Base-by-base conservation (phyloP, 345 rosid species). In the Gossypium rotundifolium region DNA sequence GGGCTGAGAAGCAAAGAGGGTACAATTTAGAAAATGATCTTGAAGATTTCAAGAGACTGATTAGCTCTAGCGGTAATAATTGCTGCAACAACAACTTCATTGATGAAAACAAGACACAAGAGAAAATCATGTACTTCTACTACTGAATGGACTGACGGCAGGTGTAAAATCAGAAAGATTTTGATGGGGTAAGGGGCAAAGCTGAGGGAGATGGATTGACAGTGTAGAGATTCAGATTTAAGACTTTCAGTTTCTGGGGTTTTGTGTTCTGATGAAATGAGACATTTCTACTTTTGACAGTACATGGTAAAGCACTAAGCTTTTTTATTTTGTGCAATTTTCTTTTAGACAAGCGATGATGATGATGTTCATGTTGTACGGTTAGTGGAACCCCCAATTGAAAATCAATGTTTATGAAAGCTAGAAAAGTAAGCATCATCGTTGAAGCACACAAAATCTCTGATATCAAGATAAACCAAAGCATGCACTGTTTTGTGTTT, bases 31-130 rank as follows among this genome's bases (percentile, higher is more conserved):
- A 71, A 10, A 79, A 74, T 76, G 88, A 76, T 17, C 79, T 81
- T 71, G 94, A 87, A 80, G 92, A 89, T 74, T 86, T 91, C 76
- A 91, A 88, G 91, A 87, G 84, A 74, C 77, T 87, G 85, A 82
- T 89, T 76, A 86, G 77, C 81, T 61, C 55, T 27, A 71, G 79
- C 82, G 71, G 68, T 72, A 73, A 46, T 53, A 75, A 76, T 75
- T 22, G 57, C 55, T 12, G 55, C 22, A 73, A 79, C 33, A 22
- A 58, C 63, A 23, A 23, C 75, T 61, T 70, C 82, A 51, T 80
- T 81, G 91, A 87, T 80, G 94, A 84, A 83, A 88, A 79, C 86
- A 89, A 88, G 88, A 84, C 86, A 72, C 83, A 84, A 75, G 83
- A 78, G 84, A 83, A 86, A 77, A 72, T 79, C 68, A 79, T 87